Evolutionary conservation across 352 stramenopile species (phyloP).

Genomic region (Thalassiosira delicatula): DNA sequence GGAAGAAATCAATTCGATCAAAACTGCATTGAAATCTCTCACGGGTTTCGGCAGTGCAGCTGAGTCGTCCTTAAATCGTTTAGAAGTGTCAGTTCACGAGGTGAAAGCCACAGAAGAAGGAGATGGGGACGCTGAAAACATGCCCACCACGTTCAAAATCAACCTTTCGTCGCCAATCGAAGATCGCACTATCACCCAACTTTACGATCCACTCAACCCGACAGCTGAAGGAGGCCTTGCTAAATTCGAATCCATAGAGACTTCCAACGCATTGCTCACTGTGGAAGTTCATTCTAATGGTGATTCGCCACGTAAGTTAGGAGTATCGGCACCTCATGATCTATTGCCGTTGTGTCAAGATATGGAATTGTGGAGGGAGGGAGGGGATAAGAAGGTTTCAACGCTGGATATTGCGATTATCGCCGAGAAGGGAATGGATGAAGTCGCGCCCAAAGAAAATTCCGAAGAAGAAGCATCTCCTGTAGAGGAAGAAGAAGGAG

Average conservation of each 20-base stretch:
- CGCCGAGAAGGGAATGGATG: slow-evolving; percentile 20
- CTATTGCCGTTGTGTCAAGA: slow-evolving; percentile 46
- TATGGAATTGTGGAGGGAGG: slow-evolving; percentile 17
- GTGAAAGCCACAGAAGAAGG: slow-evolving; percentile 28
- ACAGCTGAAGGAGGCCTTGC: slow-evolving; percentile 43
- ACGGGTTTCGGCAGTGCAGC: not conserved
- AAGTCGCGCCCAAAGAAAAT: too few relatives aligned
- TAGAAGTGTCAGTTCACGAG: slow-evolving; percentile 66
- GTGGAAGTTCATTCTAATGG: slow-evolving; percentile 63
- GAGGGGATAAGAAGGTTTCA: slow-evolving; percentile 33
- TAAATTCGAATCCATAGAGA: slow-evolving; percentile 70
- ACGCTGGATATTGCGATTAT: slow-evolving; percentile 61
- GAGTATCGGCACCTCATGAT: slow-evolving; percentile 48
- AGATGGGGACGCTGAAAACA: not conserved
- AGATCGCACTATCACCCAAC: slow-evolving; percentile 58
- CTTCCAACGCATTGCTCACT: slow-evolving; percentile 65
- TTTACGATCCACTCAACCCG: slow-evolving; percentile 61
- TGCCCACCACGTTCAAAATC: slow-evolving; percentile 55
- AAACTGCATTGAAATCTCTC: slow-evolving; percentile 59
- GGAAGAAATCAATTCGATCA: slow-evolving; percentile 79
- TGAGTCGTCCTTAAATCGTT: slow-evolving; percentile 45
- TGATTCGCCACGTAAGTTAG: slow-evolving; percentile 29
- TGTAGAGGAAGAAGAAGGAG: not conserved
- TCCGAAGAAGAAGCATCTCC: too few relatives aligned
- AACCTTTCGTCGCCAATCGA: slow-evolving; percentile 80